Conservation (phyloP, 2,329 filamentous ascomycete species). For the Amphichorda felina region DNA sequence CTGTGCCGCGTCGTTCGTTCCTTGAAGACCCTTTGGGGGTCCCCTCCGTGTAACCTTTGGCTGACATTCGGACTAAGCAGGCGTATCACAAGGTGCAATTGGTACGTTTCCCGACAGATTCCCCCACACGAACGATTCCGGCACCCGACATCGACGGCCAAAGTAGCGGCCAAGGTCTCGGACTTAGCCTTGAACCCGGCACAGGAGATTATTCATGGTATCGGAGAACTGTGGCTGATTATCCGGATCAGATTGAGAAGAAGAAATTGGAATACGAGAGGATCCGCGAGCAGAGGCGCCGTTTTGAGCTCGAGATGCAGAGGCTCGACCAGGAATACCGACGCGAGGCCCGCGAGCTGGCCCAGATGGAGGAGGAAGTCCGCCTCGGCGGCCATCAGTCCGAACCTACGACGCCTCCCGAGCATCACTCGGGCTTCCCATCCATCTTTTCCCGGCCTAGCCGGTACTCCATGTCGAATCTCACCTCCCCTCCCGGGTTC, state of each 20-base stretch:
- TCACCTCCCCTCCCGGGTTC: constrained; percentile 69
- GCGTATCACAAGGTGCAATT: constrained; percentile 64
- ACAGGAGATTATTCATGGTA: too few relatives aligned
- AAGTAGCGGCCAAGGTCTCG: too few relatives aligned
- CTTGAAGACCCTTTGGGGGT: too few relatives aligned
- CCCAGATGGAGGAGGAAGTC: constrained; percentile 69
- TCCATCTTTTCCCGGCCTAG: constrained; percentile 74
- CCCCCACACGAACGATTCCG: too few relatives aligned
- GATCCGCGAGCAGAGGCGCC: constrained; percentile 76
- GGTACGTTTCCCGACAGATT: constrained; percentile 36
- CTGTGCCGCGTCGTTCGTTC: too few relatives aligned
- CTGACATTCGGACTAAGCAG: constrained; percentile 24
- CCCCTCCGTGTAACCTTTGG: constrained; percentile 7
- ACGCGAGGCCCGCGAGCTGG: constrained; percentile 71
- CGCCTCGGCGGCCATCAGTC: constrained; percentile 59
- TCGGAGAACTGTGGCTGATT: too few relatives aligned
- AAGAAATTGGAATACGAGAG: constrained; percentile 89
- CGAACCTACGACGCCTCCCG: constrained; percentile 91
- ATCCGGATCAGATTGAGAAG: constrained; percentile 62
- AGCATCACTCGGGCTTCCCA: constrained; percentile 71
- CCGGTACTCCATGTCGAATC: constrained; percentile 78
- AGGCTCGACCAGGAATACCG: constrained; percentile 77
- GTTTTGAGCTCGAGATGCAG: constrained; percentile 88
- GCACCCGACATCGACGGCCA: too few relatives aligned
- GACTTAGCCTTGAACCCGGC: too few relatives aligned